Evolutionary conservation across 2,329 filamentous ascomycete genomes (phyloP).

Genomic region (Coccinonectria pachysandricola): DNA sequence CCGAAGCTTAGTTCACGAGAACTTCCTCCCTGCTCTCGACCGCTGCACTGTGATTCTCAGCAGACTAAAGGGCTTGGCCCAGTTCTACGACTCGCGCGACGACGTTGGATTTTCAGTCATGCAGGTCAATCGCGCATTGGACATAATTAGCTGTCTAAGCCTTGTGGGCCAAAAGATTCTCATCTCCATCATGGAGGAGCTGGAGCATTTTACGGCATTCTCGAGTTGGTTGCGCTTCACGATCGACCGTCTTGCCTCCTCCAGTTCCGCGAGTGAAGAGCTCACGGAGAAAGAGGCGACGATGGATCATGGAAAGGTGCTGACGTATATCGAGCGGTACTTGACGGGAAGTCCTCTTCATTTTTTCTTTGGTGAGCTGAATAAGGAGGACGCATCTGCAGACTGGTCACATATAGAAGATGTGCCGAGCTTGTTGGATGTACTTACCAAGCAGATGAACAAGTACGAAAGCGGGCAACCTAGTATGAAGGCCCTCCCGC

Average conservation of each 20-base stretch:
- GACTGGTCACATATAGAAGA: constrained; percentile 34
- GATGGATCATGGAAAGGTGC: constrained; percentile 61
- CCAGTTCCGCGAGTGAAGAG: constrained; percentile 55
- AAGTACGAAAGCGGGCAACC: constrained; percentile 35
- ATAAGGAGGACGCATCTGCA: constrained; percentile 39
- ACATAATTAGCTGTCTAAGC: constrained; percentile 65
- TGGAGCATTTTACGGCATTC: constrained; percentile 67
- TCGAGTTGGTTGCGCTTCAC: constrained; percentile 75
- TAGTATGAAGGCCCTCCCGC: constrained; percentile 43
- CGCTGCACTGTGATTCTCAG: constrained; percentile 72
- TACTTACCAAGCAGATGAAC: constrained; percentile 39
- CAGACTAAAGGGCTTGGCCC: constrained; percentile 72
- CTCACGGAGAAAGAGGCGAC: constrained; percentile 66
- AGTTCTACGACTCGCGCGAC: constrained; percentile 59
- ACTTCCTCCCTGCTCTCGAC: constrained; percentile 80
- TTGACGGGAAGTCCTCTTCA: constrained; percentile 56
- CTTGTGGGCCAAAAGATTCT: constrained; percentile 66
- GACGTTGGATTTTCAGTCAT: constrained; percentile 55
- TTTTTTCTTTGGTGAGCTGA: constrained; percentile 45
- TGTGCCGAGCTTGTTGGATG: constrained; percentile 34
- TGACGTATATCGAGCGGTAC: constrained; percentile 67
- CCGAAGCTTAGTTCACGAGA: constrained; percentile 70
- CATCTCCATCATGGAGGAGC: constrained; percentile 61
- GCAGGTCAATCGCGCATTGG: constrained; percentile 55
- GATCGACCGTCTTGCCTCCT: constrained; percentile 64